Conservation (phyloP, 1,284 basidiomycete genomes). For the Coniferiporia weirii region DNA sequence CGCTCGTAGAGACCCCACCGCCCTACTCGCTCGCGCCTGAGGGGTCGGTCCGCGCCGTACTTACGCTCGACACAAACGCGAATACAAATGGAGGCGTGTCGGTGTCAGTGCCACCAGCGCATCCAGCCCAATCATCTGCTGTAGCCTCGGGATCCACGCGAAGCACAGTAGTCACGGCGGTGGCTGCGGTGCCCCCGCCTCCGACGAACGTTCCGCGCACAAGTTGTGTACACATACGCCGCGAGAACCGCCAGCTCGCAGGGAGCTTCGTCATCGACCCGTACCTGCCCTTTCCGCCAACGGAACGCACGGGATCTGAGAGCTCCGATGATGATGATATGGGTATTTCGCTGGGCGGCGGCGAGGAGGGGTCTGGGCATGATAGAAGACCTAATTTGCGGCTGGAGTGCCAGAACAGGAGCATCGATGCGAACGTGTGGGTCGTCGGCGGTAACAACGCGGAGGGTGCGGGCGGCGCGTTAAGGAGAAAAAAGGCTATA, state of each 20-base stretch:
- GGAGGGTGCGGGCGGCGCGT: neutral
- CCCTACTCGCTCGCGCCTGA: slow-evolving; percentile 4
- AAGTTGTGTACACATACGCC: neutral
- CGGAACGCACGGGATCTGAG: neutral
- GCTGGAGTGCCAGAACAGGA: slow-evolving; percentile 7
- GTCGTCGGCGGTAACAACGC: neutral
- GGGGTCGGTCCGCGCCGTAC: neutral
- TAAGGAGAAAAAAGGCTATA: slow-evolving; percentile 1
- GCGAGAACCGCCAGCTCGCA: neutral
- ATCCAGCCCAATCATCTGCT: neutral
- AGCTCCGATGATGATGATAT: neutral
- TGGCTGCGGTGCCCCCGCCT: neutral
- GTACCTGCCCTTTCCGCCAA: slow-evolving; percentile 8
- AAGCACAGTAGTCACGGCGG: neutral
- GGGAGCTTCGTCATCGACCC: slow-evolving; percentile 9
- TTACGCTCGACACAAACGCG: neutral
- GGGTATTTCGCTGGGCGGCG: neutral
- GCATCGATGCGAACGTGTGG: slow-evolving; percentile 15
- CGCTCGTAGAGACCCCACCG: slow-evolving; percentile 1
- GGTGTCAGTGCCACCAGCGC: neutral
- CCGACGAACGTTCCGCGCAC: slow-evolving; percentile 1
- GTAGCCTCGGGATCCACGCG: neutral
- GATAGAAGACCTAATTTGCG: slow-evolving; percentile 6
- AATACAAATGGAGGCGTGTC: neutral
- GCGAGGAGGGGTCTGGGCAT: neutral